These are phyloP conservation scores for Phytophthora cryptogea DNA, from an alignment of 352 stramenopile species.

Conservation along the genomic window DNA sequence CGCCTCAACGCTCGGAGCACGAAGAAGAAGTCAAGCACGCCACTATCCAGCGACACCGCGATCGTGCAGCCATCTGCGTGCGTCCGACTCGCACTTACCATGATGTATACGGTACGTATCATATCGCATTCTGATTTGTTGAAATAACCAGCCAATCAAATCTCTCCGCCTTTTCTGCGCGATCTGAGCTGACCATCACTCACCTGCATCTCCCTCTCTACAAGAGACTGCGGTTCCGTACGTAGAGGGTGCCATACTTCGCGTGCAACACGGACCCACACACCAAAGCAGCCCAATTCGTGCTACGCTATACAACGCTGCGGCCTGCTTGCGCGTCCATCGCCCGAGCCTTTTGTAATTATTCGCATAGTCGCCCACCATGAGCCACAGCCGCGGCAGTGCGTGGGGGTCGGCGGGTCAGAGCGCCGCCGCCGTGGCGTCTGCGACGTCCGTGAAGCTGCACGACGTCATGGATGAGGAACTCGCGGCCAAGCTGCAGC, in stretches of 20 bases:
- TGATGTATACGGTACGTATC: neutral
- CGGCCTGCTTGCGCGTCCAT: neutral
- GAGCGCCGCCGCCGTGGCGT: slow-evolving; percentile 11
- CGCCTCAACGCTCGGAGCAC: slow-evolving; percentile 3
- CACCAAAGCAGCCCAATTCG: slow-evolving; percentile 11
- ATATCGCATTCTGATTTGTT: neutral
- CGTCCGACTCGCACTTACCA: slow-evolving; percentile 3
- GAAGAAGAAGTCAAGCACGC: neutral
- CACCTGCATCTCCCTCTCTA: neutral
- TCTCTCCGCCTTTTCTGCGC: neutral
- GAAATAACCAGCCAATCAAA: neutral
- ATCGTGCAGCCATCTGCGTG: slow-evolving; percentile 12
- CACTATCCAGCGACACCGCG: slow-evolving; percentile 12
- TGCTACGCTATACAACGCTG: slow-evolving; percentile 10
- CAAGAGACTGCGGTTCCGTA: neutral
- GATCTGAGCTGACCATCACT: slow-evolving; percentile 4
- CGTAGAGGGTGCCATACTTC: neutral
- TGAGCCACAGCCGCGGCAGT: slow-evolving; percentile 11
- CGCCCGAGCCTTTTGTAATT: slow-evolving; percentile 1
- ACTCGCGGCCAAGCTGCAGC: slow-evolving; percentile 68
- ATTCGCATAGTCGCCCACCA: slow-evolving; percentile 14
- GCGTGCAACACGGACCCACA: slow-evolving; percentile 16
- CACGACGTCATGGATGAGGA: slow-evolving; percentile 77
- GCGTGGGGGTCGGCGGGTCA: slow-evolving; percentile 9
- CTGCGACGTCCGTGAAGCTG: slow-evolving; percentile 47